Base-by-base conservation (phyloP, 106 monocot genomes). In the Iris macrosiphon region DNA sequence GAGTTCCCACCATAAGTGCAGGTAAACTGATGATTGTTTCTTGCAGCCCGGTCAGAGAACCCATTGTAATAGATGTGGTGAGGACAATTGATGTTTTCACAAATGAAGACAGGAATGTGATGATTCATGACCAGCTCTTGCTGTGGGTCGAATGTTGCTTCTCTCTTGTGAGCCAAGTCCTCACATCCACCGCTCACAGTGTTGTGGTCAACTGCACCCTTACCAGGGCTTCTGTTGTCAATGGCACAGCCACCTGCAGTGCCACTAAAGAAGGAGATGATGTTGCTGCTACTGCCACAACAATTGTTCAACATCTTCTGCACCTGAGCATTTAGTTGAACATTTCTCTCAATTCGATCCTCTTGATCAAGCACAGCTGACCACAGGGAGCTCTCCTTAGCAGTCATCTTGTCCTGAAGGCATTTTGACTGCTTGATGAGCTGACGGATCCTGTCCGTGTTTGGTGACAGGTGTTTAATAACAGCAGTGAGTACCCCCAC, bases 371-470 rank as follows among this genome's bases (percentile, higher is more conserved):
- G 31, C 7, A 65, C 54, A 3, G 49, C 65, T 10, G 38, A 40
- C 65, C 65, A 65, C 2, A 39, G 10, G 2, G 31, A 18, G 14
- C 65, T 53, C 41, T 65, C 65, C 21, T 33, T 65, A 15, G 63
- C 63, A 11, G 63, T 63, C 63, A 63, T 51, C 25, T 52, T 63
- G n/a, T 63, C 63, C 40, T 63, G 63, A 4, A 63, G 52, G 24
- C 63, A 51, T 16, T 63, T 63, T 10, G 63, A 63, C 13, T 63
- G 65, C 53, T 42, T 65, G 19, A 65, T 42, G 4, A 65, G 54
- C 42, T 42, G 34, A 9, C 52, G 38, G 4, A 54, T 54, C 54
- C 54, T 65, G 9, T 65, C 42, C 21, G 38, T 65, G 19, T 61
- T 32, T 1, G 59, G 59, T 3, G 59, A 63, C 28, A 63, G 14